A percentile compares a stretch with the other conserved stretches of the same genome.
Evolutionary conservation across 2,329 filamentous ascomycete species (phyloP).

Genomic region (Elsinoe australis): DNA sequence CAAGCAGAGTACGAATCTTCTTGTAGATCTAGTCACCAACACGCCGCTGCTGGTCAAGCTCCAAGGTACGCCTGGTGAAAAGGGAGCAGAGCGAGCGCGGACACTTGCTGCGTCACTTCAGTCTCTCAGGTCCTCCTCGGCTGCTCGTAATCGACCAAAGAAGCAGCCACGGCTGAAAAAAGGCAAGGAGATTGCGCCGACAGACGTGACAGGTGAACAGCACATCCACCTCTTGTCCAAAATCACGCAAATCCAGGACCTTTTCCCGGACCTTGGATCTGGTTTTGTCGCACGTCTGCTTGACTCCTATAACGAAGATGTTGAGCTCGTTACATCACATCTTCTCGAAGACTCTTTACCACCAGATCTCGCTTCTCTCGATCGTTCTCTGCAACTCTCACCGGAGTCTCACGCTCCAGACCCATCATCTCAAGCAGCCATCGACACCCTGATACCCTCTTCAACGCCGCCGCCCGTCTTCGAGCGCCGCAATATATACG

Average conservation of each 20-base stretch:
- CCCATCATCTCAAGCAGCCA: slow-evolving; percentile 9
- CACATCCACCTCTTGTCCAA: slow-evolving; percentile 78
- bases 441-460: slow-evolving; percentile 46
- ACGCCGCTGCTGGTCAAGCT: slow-evolving; percentile 67
- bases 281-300: slow-evolving; percentile 73
- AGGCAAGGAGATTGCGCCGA: slow-evolving; percentile 49
- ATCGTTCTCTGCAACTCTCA: slow-evolving; percentile 58
- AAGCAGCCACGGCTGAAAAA: slow-evolving; percentile 54
- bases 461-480: slow-evolving; percentile 48
- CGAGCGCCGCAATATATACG: slow-evolving; percentile 64
- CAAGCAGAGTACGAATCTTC: slow-evolving; percentile 50
- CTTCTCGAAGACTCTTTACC: slow-evolving; percentile 73
- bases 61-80: slow-evolving; percentile 45
- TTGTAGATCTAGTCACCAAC: slow-evolving; percentile 70
- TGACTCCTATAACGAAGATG: slow-evolving; percentile 68
- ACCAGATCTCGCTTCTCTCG: slow-evolving; percentile 53
- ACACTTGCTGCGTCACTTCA: slow-evolving; percentile 56
- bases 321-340: slow-evolving; percentile 72
- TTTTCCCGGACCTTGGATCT: slow-evolving; percentile 81
- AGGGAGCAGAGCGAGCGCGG: slow-evolving; percentile 49
- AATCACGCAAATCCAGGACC: slow-evolving; percentile 82
- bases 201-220: slow-evolving; percentile 40
- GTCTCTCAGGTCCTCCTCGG: slow-evolving; percentile 48
- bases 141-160: slow-evolving; percentile 40
- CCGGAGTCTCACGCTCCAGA: slow-evolving; percentile 29